Conservation (phyloP, 2,329 filamentous ascomycete genomes). For the Cytospora piceicola region DNA sequence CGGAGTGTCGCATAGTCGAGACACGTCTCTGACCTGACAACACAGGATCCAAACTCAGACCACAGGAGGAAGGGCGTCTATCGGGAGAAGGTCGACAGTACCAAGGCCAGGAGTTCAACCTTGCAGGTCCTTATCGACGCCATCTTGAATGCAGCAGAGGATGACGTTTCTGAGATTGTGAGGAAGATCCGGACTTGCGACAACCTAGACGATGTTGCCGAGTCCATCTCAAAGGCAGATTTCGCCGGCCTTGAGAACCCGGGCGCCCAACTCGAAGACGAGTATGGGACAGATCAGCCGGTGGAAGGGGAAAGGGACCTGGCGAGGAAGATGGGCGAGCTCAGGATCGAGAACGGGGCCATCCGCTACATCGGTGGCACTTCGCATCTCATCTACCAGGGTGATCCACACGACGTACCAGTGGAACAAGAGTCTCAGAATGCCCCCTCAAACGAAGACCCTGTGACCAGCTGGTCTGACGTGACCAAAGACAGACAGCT, state of each 20-base stretch:
- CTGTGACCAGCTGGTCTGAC: conserved; percentile 83
- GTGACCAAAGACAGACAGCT: conserved; percentile 80
- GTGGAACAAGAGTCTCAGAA: conserved; percentile 51
- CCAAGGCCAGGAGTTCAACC: conserved; percentile 85
- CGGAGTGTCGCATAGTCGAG: not conserved
- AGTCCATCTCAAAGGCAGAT: conserved; percentile 53
- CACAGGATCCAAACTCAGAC: conserved; percentile 82
- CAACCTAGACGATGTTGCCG: conserved; percentile 60
- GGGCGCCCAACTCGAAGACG: conserved; percentile 44
- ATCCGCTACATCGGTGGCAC: conserved; percentile 93
- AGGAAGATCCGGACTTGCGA: conserved; percentile 87
- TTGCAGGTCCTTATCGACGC: conserved; percentile 92
- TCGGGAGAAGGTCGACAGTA: conserved; percentile 86
- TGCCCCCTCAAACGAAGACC: conserved; percentile 61
- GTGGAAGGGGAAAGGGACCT: conserved; percentile 74
- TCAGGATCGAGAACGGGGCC: conserved; percentile 83
- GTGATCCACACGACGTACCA: conserved; percentile 48
- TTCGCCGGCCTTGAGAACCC: conserved; percentile 45
- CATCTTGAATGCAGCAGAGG: conserved; percentile 87
- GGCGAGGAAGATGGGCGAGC: conserved; percentile 89
- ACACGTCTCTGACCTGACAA: not conserved
- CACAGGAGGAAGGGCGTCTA: conserved; percentile 96
- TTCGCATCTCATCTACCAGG: conserved; percentile 86
- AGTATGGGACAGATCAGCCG: conserved; percentile 47
- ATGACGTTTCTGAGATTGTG: conserved; percentile 82